These are phyloP conservation scores for Bryoerythrophyllum caledonicum DNA, from an alignment of 225 moss, liverwort and hornwort species.

Conservation along the genomic window DNA sequence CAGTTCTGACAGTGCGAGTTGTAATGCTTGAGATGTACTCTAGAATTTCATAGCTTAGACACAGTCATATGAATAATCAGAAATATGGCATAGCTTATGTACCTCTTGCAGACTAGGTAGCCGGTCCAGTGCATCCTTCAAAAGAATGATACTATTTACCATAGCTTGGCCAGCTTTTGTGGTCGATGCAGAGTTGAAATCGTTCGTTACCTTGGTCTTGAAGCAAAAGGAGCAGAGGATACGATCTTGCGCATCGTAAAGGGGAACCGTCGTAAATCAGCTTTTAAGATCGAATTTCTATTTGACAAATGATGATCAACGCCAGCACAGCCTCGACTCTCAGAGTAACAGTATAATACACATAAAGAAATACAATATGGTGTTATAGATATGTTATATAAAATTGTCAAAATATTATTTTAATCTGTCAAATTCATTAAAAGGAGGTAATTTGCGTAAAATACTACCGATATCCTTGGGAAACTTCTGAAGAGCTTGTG, in stretches of 20 bases:
- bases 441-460: background rate
- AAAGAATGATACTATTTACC: slow-evolving; percentile 72
- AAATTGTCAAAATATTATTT: background rate
- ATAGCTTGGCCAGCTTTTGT: slow-evolving; percentile 71
- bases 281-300: background rate
- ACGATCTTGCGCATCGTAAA: slow-evolving; percentile 57
- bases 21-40: background rate
- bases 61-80: background rate
- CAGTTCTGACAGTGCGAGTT: slow-evolving; percentile 16
- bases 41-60: background rate
- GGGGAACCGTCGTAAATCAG: slow-evolving; percentile 20
- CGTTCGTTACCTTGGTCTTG: slow-evolving; percentile 44
- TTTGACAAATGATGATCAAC: background rate
- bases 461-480: slow-evolving; percentile 76
- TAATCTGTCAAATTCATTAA: background rate
- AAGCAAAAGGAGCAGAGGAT: slow-evolving; percentile 85
- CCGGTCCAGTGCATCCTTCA: slow-evolving; percentile 76
- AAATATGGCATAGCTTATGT: slow-evolving; percentile 18
- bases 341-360: background rate
- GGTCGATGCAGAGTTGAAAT: slow-evolving; percentile 48
- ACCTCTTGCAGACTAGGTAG: slow-evolving; percentile 81
- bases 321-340: slow-evolving; percentile 9
- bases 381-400: background rate
- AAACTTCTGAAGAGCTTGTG: slow-evolving; percentile 77
- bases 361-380: background rate